Evolutionary conservation across 495 filamentous ascomycete genomes (phyloP).

Genomic region (Penicillium cosmopolitanum): DNA sequence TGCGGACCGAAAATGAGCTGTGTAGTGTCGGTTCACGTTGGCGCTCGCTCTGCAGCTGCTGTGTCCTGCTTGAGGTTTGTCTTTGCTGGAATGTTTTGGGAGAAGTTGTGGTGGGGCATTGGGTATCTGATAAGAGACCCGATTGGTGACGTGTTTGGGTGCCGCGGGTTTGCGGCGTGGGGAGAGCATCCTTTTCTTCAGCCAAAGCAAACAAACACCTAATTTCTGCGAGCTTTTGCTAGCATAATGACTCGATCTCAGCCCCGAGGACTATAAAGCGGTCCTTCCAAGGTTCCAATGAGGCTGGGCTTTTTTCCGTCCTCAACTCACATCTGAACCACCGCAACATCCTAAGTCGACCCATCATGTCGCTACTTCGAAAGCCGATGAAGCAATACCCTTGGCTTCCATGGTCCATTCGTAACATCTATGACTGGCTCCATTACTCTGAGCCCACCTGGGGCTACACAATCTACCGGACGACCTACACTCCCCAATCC

Average conservation of each 20-base stretch:
- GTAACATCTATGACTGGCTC: too few relatives aligned
- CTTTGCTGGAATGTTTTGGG: background rate
- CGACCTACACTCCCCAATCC: too few relatives aligned
- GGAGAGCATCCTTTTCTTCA: conserved; percentile 41
- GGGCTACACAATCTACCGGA: too few relatives aligned
- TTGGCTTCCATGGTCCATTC: too few relatives aligned
- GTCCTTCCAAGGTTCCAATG: too few relatives aligned
- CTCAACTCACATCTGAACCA: too few relatives aligned
- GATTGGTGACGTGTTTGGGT: background rate
- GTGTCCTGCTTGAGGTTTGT: background rate
- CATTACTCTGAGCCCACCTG: too few relatives aligned
- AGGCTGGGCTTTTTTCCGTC: too few relatives aligned
- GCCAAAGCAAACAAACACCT: conserved; percentile 33
- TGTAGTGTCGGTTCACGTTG: background rate
- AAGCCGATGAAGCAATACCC: too few relatives aligned
- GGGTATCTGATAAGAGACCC: conserved; percentile 2
- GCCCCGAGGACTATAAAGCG: too few relatives aligned
- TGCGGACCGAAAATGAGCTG: background rate
- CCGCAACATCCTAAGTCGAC: too few relatives aligned
- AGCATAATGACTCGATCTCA: conserved; percentile 24
- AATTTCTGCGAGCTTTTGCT: conserved; percentile 29
- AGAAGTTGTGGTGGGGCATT: background rate
- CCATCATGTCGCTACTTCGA: too few relatives aligned
- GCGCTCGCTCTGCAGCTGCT: background rate
- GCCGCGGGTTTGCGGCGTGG: background rate